phyloP scores from a whole-genome alignment of 139 green algal genomes.

The Auxenochlorella protothecoides region DNA sequence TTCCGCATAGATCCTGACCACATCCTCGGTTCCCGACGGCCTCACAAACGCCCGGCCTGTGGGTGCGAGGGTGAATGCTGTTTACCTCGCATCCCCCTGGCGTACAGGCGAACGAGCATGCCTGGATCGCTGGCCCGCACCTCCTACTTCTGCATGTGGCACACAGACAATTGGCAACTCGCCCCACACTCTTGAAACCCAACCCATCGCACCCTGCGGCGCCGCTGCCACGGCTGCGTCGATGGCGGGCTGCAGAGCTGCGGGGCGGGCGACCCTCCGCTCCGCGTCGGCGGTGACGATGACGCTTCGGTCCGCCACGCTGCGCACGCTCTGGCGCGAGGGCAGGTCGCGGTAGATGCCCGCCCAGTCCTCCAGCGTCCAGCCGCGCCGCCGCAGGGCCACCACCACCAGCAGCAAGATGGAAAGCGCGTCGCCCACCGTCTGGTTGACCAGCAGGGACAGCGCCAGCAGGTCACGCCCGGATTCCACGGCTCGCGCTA shows the following conservation, averaged over 20 bases:
- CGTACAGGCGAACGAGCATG: no score
- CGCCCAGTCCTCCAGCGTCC: conserved; percentile 62
- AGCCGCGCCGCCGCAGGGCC: conserved; percentile 51
- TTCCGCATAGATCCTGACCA: conserved; percentile 94
- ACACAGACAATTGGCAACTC: no score
- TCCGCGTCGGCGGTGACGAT: conserved; percentile 71
- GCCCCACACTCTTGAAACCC: no score
- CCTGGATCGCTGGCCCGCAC: no score
- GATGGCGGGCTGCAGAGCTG: conserved; percentile 59
- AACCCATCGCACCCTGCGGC: no score
- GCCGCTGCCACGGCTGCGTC: conserved; percentile 36
- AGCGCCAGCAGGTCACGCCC: conserved; percentile 49
- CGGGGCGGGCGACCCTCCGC: conserved; percentile 46
- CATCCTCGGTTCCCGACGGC: conserved; percentile 91
- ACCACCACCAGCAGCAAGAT: conserved; percentile 82
- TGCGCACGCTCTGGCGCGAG: conserved; percentile 67
- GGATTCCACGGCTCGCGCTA: neutral
- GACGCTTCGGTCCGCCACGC: conserved; percentile 56
- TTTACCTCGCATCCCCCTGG: no score
- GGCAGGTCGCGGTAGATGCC: conserved; percentile 82
- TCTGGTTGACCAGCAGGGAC: conserved; percentile 74
- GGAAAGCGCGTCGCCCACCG: conserved; percentile 84
- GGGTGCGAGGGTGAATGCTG: neutral
- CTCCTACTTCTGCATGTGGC: no score
- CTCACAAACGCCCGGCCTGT: conserved; percentile 75